Base-by-base conservation (phyloP, 768 basidiomycete genomes). In the Asterophora lycoperdoides region DNA sequence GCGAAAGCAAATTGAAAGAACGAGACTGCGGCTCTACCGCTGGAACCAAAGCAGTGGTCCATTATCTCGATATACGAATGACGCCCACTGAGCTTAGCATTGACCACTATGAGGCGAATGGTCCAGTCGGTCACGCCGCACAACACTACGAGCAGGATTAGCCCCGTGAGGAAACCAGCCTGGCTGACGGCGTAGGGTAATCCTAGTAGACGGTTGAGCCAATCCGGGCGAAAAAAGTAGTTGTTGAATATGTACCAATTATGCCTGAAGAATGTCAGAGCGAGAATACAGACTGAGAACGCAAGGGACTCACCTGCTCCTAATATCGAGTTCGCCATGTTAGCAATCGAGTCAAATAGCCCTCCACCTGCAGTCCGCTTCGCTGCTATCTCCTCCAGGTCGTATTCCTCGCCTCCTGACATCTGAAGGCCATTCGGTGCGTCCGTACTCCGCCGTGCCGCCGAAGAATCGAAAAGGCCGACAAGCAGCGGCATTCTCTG, bases 1-100 rank as follows among this genome's bases (percentile, higher is more conserved):
- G 96, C 96, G 63, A 99, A 98, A 3, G 93, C 75, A 62, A 99
- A 98, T 64, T 98, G 96, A 63, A 99, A 98, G 65, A 97, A 86
- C 0, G 94, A 95, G 14, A 96, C 91, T 0, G 91, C 90, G 2
- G 91, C 90, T 44, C 92, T 81, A n/a, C 96, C 96, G 45, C 83
- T 85, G 10, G 80, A 66, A 6, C 96, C 96, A 66, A 94, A 99
- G 66, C 90, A 94, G 43, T 83, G 86, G 62, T 89, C 74, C 93
- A 97, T 95, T 46, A 96, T 87, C 56, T 87, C 93, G 50, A 94
- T 93, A 61, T 97, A 97, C 2, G 91, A 91, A 56, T 82, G 84
- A 41, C 89, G 75, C 1, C 96, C 95, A 57, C 92, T 93, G 49
- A 99, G 74, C 72, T 99, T 99, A 28, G 93, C 95, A 62, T 97